Conservation (phyloP, 768 basidiomycete species). For the Russula lepida region DNA sequence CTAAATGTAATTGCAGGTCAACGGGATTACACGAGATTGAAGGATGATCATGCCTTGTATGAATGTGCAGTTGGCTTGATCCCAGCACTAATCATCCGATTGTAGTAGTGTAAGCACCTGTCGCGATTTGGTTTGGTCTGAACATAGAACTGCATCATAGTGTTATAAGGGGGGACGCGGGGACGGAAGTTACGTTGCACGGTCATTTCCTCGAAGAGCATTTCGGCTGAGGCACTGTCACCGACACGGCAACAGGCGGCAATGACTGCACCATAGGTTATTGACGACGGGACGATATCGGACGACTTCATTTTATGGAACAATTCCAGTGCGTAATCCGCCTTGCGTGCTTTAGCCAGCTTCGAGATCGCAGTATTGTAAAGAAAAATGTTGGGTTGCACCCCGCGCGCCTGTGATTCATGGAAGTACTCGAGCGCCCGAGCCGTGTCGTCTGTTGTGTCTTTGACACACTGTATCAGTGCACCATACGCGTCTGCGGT, state of each 20-base stretch:
- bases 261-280: constrained; percentile 93
- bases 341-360: constrained; percentile 88
- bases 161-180: constrained; percentile 92
- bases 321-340: constrained; percentile 77
- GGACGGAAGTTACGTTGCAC: constrained; percentile 67
- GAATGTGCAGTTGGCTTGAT: constrained; percentile 83
- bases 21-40: background rate
- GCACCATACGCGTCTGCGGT: constrained; percentile 89
- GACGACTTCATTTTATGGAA: constrained; percentile 80
- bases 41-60: constrained; percentile 63
- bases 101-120: constrained; percentile 66
- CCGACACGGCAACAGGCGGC: constrained; percentile 91
- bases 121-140: constrained; percentile 82
- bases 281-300: constrained; percentile 60
- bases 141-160: constrained; percentile 96
- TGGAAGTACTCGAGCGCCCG: constrained; percentile 80
- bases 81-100: constrained; percentile 48
- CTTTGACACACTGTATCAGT: constrained; percentile 77
- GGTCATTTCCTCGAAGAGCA: constrained; percentile 81
- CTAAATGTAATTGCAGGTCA: constrained; percentile 30
- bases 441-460: constrained; percentile 91
- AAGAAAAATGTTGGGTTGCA: constrained; percentile 75
- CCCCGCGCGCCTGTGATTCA: constrained; percentile 62
- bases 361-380: constrained; percentile 98
- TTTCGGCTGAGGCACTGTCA: constrained; percentile 72